Evolutionary conservation across 257 asterid genomes (phyloP), one percentile per base, ranked within the genome.

Genomic region (Penstemon eatonii): DNA sequence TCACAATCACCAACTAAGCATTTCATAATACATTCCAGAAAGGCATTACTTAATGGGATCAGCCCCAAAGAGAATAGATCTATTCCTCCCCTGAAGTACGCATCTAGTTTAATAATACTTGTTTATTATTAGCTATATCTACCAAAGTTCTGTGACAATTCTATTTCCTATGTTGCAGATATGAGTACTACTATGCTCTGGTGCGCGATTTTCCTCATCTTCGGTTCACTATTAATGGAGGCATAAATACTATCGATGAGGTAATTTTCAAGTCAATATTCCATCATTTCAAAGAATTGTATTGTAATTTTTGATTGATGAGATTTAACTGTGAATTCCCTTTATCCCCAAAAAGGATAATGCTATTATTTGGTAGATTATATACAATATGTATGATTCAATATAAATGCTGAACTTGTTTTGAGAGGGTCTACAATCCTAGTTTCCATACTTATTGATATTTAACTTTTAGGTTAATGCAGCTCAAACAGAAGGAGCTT

Each of bases 151-250:
- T 68, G 43, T 44, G 63, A 15, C 43, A 38, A 18, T 33, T 51
- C 19, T 44, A 15, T 55, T 67, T 13, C 61, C 25, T 63, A 56
- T 63, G 51, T 56, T 79, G 79, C 85, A 90, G 98, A 81, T 93
- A 90, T 42, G 98, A 93, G 82, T 93, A 79, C 84, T 93, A 75
- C 85, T 93, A 90, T 84, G 98, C 96, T 65, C 91, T 93, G 38
- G 85, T 86, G 77, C 98, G 98, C 53, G 98, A 93, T 87, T 93
- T 93, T 71, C 98, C 98, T 55, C 88, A 90, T 80, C 73, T 93
- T 68, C 91, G 69, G 72, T 93, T 93, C 77, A 93, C 97, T 63
- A 85, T 93, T 57, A 93, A 93, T 78, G 98, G 98, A 67, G 98
- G 98, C 77, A 90, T 93, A 74, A 89, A 84, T 71, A 81, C 97